Evolutionary conservation across 108 stramenopile species (phyloP), one percentile per base, ranked within the genome.

Genomic region (Conticribra guillardii): DNA sequence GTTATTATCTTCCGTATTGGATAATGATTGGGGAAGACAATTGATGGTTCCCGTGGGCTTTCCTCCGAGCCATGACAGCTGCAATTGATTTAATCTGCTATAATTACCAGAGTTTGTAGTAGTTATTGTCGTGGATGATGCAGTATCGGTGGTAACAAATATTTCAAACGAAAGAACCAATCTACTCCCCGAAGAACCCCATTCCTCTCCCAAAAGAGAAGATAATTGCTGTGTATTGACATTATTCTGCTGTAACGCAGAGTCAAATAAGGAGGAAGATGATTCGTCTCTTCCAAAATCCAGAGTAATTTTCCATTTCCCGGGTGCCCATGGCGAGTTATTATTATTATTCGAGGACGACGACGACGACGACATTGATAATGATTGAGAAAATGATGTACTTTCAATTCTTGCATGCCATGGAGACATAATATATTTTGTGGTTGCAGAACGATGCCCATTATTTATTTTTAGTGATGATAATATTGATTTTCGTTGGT

Each of bases 271-370:
- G 21, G 62, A 45, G 17, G 37, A 52, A 14, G 62, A 49, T 24
- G 45, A 52, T 28, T 64, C 72, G 5, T 85, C 77, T 55, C 72
- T 64, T n/a, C 75, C 82, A 47, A 89, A 76, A 54, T 84, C 71
- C 19, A 89, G 34, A 5, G 46, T 65, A 1, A 85, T 54, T 59
- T 50, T 75, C 89, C 88, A 87, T 31, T 63, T 71, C 23, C 84
- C 82, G 32, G 86, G 70, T 51, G 86, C 76, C 89, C 86, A 89
- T 24, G 86, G 89, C 2, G 85, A 86, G 0, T 53, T 34, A 19
- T 49, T 45, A 21, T 44, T 53, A 24, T 22, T 7, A 21, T 54
- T 34, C 45, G 56, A 50, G 4, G 73, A 29, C 33, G 58, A 55
- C 16, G 73, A 66, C 3, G 47, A 24, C 30, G 27, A 34, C 27